Percentiles rank a stretch among this genome's conserved stretches.
Evolutionary conservation across 805 yeast genomes (phyloP).

Genomic region (Lipomyces kockii): DNA sequence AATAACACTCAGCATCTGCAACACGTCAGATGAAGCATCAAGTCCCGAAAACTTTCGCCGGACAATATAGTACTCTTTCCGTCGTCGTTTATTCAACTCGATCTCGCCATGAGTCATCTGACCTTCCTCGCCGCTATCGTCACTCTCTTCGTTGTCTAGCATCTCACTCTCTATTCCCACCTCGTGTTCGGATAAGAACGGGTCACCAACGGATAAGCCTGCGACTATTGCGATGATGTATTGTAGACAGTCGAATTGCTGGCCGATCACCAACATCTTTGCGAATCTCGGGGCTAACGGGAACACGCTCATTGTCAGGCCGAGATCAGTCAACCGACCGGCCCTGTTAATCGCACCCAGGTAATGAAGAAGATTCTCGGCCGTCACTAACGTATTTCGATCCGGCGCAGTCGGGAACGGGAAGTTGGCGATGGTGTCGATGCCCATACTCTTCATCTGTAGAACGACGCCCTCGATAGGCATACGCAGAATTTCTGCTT

Average conservation of each 20-base stretch:
- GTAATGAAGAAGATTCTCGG: conserved; percentile 67
- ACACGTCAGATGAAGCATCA: conserved; percentile 75
- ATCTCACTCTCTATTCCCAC: conserved; percentile 55
- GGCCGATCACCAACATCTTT: conserved; percentile 84
- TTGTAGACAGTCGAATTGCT: conserved; percentile 82
- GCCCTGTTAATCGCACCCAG: conserved; percentile 75
- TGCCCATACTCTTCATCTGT: conserved; percentile 97
- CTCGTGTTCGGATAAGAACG: conserved; percentile 76
- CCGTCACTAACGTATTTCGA: conserved; percentile 59
- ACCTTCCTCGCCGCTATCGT: conserved; percentile 41
- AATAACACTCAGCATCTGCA: conserved; percentile 75
- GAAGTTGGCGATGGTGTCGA: conserved; percentile 84
- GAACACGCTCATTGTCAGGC: conserved; percentile 83
- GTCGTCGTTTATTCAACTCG: conserved; percentile 39
- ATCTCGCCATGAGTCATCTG: conserved; percentile 41
- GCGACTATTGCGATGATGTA: conserved; percentile 91
- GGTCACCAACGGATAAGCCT: conserved; percentile 91
- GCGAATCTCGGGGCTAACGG: conserved; percentile 95
- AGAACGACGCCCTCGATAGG: conserved; percentile 96
- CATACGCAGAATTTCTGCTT: conserved; percentile 91
- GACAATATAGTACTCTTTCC: conserved; percentile 62
- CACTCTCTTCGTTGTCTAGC: conserved; percentile 41
- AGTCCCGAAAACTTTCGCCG: conserved; percentile 58
- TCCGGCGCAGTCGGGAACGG: conserved; percentile 97
- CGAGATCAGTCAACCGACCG: conserved; percentile 71